Evolutionary conservation across 805 yeast genomes (phyloP), one percentile per base, ranked within the genome.

Genomic region (Kregervanrija pseudodelftensis): DNA sequence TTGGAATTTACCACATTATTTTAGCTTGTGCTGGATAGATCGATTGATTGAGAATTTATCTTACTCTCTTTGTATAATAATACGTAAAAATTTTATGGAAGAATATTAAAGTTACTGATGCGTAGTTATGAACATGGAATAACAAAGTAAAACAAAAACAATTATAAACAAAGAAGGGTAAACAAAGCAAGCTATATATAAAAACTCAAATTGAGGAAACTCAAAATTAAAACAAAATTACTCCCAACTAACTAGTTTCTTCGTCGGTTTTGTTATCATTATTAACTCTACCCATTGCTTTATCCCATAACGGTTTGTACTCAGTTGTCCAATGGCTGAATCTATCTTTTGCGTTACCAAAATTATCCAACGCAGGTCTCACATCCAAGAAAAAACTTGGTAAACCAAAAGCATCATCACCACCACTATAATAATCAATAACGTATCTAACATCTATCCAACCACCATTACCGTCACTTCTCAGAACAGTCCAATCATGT

Each of bases 401-500:
- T 79, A 82, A 77, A 3, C 95, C 96, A 36, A 85, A 79, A 14
- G 75, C 80, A 54, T 84, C 95, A 53, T 89, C 96, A 5, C 96
- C 95, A 3, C 95, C 96, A n/a, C 50, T 39, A 61, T 93, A 93
- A 63, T 91, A 93, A 63, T 93, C 99, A 56, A 93, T 89, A 30
- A 93, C 95, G 56, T 93, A 93, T 50, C 99, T 75, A 15, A 93
- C 89, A 54, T 80, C 68, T 42, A 73, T 68, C 85, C 90, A 85
- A 14, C 68, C 72, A 13, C 70, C 62, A 13, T 58, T 38, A 3
- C 77, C 78, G 41, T 63, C 65, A 11, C 78, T 71, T 57, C 99
- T 75, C 53, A 91, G 70, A 5, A 93, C 96, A 3, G 95, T 85
- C 99, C 99, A 93, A 67, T 93, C 99, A 58, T 93, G 99, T 63